Evolutionary conservation across 441 rosid genomes (phyloP).

Genomic region (Sinapis alba): DNA sequence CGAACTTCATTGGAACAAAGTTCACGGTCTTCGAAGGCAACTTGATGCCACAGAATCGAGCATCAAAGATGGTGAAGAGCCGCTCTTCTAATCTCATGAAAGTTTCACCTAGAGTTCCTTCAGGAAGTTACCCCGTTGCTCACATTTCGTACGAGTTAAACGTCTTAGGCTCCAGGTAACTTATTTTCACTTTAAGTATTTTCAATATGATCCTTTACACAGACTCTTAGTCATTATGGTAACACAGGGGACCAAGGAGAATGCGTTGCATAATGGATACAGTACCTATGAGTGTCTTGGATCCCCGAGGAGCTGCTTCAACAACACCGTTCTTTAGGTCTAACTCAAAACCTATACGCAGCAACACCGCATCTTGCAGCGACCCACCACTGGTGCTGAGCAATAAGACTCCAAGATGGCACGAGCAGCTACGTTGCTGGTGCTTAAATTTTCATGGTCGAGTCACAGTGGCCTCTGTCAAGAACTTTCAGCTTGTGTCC

Average conservation of each 20-base stretch:
- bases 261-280: slow-evolving; percentile 64
- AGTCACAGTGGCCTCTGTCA: slow-evolving; percentile 72
- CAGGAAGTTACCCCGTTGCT: slow-evolving; percentile 58
- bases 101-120: slow-evolving; percentile 50
- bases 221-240: not conserved
- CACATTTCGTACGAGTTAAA: slow-evolving; percentile 73
- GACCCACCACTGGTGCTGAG: slow-evolving; percentile 51
- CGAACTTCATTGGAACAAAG: slow-evolving; percentile 75
- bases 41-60: slow-evolving; percentile 45
- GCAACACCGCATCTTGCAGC: slow-evolving; percentile 33
- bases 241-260: slow-evolving; percentile 69
- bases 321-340: slow-evolving; percentile 53
- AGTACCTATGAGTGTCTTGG: slow-evolving; percentile 50
- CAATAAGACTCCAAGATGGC: slow-evolving; percentile 78
- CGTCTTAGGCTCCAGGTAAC: slow-evolving; percentile 68
- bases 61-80: slow-evolving; percentile 52
- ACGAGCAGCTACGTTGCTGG: slow-evolving; percentile 79
- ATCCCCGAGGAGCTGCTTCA: slow-evolving; percentile 50
- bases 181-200: not conserved
- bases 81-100: slow-evolving; percentile 56
- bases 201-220: not conserved
- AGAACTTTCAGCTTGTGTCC: slow-evolving; percentile 72
- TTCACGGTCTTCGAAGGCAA: slow-evolving; percentile 57
- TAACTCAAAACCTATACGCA: slow-evolving; percentile 45
- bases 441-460: slow-evolving; percentile 79